Conservation (phyloP, 1,284 basidiomycete species). For the Cutaneotrichosporon arboriforme region DNA sequence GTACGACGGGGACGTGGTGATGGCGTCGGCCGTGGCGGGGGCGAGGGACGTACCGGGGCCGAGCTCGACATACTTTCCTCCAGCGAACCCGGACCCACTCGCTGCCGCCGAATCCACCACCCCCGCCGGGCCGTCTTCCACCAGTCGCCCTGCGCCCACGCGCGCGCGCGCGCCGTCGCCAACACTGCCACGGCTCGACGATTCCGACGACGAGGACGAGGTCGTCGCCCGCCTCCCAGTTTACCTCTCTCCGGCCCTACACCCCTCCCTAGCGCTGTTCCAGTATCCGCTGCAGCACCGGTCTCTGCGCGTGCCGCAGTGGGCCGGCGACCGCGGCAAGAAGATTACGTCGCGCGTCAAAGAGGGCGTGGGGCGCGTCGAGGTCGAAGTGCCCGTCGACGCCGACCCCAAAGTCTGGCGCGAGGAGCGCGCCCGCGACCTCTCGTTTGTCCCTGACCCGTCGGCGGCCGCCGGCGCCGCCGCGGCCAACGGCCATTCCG, state of each 20-base stretch:
- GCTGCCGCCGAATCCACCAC: background rate
- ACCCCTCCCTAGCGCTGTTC: conserved; percentile 36
- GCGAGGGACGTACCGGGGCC: conserved; percentile 31
- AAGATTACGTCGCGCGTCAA: conserved; percentile 42
- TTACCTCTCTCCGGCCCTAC: conserved; percentile 36
- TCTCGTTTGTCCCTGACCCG: conserved; percentile 32
- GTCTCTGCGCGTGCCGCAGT: conserved; percentile 30
- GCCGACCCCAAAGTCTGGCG: conserved; percentile 40
- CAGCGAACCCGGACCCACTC: conserved; percentile 1
- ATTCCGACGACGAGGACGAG: conserved; percentile 33
- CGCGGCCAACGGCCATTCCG: conserved; percentile 24
- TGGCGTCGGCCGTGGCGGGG: background rate
- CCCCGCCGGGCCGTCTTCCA: conserved; percentile 20
- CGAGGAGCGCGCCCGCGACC: conserved; percentile 41
- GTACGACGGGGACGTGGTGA: conserved; percentile 11
- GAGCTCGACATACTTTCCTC: conserved; percentile 32
- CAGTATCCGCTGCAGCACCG: conserved; percentile 45
- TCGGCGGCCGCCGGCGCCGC: background rate
- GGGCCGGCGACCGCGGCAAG: conserved; percentile 41
- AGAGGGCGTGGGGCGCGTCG: conserved; percentile 38
- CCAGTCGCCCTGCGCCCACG: too few relatives aligned
- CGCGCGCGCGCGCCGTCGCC: conserved; percentile 5
- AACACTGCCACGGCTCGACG: conserved; percentile 14
- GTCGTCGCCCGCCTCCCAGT: conserved; percentile 39
- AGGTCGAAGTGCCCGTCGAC: conserved; percentile 47